A percentile compares a stretch with the other conserved stretches of the same genome.
Evolutionary conservation across 2,329 filamentous ascomycete species (phyloP).

Genomic region (Arthrobotrys iridis): DNA sequence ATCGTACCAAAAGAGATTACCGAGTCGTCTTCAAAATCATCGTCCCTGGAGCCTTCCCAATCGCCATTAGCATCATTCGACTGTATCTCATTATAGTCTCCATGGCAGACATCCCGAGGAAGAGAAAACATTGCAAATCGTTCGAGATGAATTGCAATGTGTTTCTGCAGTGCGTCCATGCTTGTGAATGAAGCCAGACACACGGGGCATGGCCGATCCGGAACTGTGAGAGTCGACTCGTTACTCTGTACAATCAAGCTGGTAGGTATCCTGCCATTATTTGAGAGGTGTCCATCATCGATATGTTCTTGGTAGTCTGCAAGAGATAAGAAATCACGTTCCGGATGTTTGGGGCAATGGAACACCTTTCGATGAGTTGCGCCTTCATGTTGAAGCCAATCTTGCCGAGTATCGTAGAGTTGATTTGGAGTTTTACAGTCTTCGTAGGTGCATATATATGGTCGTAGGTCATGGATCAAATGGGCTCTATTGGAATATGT

Average conservation of each 20-base stretch:
- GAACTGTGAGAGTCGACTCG: conserved; percentile 29
- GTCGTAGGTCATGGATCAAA: conserved; percentile 39
- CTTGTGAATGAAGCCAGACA: conserved; percentile 16
- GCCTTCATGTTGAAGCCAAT: conserved; percentile 41
- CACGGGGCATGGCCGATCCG: conserved; percentile 37
- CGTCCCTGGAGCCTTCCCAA: conserved; percentile 31
- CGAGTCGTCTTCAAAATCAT: conserved; percentile 8
- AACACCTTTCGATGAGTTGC: conserved; percentile 32
- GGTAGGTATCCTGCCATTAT: neutral
- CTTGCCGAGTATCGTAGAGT: conserved; percentile 41
- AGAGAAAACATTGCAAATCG: conserved; percentile 40
- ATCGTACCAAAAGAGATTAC: neutral
- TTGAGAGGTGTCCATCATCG: conserved; percentile 7
- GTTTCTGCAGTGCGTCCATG: conserved; percentile 33
- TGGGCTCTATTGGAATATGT: conserved; percentile 27
- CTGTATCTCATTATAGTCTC: neutral
- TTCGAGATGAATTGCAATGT: conserved; percentile 40
- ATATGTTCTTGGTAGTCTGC: conserved; percentile 26
- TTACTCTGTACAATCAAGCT: conserved; percentile 21
- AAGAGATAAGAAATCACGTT: neutral
- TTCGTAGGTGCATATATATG: conserved; percentile 47
- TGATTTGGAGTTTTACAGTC: conserved; percentile 45
- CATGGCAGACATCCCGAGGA: neutral
- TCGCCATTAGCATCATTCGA: conserved; percentile 17
- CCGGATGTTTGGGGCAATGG: conserved; percentile 26